Evolutionary conservation across 495 filamentous ascomycete species (phyloP), one percentile per base, ranked within the genome.

Genomic region (Clavariopsis aquatica): DNA sequence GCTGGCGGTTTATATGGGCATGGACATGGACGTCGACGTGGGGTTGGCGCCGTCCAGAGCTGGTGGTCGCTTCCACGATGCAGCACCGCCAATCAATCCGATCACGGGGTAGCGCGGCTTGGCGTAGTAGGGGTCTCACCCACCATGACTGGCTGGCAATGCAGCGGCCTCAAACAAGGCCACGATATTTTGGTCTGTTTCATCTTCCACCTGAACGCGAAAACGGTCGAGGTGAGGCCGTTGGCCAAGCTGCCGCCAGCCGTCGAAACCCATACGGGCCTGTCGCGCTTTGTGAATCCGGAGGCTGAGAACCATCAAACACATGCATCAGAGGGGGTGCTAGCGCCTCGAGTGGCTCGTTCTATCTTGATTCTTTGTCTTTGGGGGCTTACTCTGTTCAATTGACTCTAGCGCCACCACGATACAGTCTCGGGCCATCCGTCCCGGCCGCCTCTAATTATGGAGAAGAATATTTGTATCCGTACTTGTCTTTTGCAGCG

Each of bases 401-500:
- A 36, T n/a, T n/a, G n/a, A n/a, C n/a, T 1, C 22, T 47, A 15
- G 43, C 22, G 20, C 31, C 31, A 19, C 20, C 8, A 8, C 19
- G 24, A 7, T 52, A 24, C 12, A 22, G 24, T 4, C 41, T 3
- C 10, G 38, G 19, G 26, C 15, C 43, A 10, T 6, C 29, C 9
- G 10, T 27, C 20, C 52, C 53, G 29, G 20, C 28, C 36, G 55
- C 36, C 6, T 43, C 47, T 64, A n/a, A n/a, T n/a, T n/a, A 72
- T 38, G 69, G 69, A 23, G 62, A 66, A 22, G 58, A 46, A 53
- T 71, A 75, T 61, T 69, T 69, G 58, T 77, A 77, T 13, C 62
- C 59, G 52, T 75, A 75, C 63, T 75, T 55, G 62, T 75, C 65
- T 59, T 77, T 75, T 45, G 72, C 73, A 34, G 63, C 67, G n/a